Conservation (phyloP, 345 rosid species). For the Passiflora organensis region DNA sequence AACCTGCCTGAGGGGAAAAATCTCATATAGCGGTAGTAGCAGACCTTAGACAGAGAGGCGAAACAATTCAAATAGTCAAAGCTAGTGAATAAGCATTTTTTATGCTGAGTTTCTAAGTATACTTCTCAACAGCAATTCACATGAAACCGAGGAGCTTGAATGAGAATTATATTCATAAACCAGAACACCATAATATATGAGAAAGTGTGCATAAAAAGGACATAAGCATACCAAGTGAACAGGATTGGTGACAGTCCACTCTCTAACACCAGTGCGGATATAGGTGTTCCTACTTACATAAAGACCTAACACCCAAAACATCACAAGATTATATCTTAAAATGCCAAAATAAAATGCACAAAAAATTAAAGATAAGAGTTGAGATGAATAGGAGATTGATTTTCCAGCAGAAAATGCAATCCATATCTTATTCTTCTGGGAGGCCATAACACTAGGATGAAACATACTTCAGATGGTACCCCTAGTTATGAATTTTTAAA, state of each 20-base stretch:
- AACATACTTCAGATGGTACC: too few species aligned
- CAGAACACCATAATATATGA: neutral
- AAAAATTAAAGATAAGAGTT: neutral
- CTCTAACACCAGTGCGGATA: slow-evolving; percentile 79
- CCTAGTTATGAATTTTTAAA: too few species aligned
- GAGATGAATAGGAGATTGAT: neutral
- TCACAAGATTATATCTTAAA: neutral
- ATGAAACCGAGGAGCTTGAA: neutral
- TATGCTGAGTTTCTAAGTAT: neutral
- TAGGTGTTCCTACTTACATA: slow-evolving; percentile 95
- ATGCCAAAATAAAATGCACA: neutral
- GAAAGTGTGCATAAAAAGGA: slow-evolving; percentile 5
- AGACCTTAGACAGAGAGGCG: slow-evolving; percentile 50
- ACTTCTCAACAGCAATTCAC: neutral
- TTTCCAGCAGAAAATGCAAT: too few species aligned
- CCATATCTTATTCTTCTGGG: too few species aligned
- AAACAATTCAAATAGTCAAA: neutral
- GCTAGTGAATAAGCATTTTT: neutral
- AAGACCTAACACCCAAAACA: slow-evolving; percentile 47
- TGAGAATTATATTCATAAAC: neutral
- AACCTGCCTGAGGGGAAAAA: slow-evolving; percentile 88
- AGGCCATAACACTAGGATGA: too few species aligned
- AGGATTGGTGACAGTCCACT: slow-evolving; percentile 90
- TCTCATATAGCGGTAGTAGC: slow-evolving; percentile 85
- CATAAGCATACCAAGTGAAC: slow-evolving; percentile 71